Percentiles rank a stretch among this genome's conserved stretches.
These are phyloP conservation scores for Termitomyces sp. DNA, from an alignment of 768 basidiomycete genomes.

Conservation along the genomic window DNA sequence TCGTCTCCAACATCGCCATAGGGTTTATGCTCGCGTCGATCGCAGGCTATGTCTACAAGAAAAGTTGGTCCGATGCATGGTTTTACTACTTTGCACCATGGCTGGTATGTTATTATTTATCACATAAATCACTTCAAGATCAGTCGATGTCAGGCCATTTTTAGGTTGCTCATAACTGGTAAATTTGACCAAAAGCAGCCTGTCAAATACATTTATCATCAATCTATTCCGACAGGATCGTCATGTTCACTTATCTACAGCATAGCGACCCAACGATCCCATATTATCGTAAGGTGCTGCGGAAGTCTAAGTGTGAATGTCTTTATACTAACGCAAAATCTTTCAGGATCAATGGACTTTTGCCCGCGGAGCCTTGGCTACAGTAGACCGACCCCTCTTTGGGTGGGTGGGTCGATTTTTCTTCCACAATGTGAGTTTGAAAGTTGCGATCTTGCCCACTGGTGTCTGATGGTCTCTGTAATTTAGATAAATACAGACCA, in stretches of 20 bases:
- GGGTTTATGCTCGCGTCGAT: conserved; percentile 32
- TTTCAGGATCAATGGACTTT: conserved; percentile 50
- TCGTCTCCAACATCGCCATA: conserved; percentile 38
- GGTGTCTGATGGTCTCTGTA: neutral
- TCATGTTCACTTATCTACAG: conserved; percentile 57
- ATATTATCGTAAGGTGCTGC: conserved; percentile 43
- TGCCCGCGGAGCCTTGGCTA: conserved; percentile 52
- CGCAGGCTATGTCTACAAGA: conserved; percentile 20
- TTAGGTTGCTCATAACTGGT: conserved; percentile 45
- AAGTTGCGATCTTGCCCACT: neutral
- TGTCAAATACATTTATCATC: conserved; percentile 2
- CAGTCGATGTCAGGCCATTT: neutral
- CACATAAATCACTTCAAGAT: neutral
- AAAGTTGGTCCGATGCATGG: conserved; percentile 28
- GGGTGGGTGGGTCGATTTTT: conserved; percentile 56
- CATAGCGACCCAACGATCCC: conserved; percentile 57
- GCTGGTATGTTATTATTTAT: conserved; percentile 29
- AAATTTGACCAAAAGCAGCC: neutral
- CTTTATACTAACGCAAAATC: neutral
- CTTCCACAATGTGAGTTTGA: conserved; percentile 41
- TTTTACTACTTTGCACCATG: conserved; percentile 43
- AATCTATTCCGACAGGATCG: conserved; percentile 35
- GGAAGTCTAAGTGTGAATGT: neutral
- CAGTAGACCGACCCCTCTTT: conserved; percentile 54
- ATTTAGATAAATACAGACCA: conserved; percentile 41